Conservation (phyloP, 176 grass and related monocot genomes). For the Hsuehochloa calcarea region DNA sequence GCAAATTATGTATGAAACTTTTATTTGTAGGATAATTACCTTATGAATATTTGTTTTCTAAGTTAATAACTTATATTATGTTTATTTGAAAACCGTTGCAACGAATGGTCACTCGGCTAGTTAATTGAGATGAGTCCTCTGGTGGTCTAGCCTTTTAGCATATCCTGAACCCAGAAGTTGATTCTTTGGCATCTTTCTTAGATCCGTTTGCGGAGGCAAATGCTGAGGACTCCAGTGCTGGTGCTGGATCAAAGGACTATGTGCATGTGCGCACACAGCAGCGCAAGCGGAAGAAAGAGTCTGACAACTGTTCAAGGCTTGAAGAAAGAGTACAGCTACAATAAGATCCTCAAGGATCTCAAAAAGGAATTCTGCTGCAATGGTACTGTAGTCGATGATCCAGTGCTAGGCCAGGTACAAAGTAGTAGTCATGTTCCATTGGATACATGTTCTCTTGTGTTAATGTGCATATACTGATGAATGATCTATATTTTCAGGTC, state of each 20-base stretch:
- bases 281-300: conserved; percentile 74
- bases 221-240: conserved; percentile 59
- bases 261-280: conserved; percentile 68
- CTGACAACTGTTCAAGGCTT: conserved; percentile 65
- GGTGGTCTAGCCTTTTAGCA: background rate
- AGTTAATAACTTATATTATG: no score
- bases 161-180: background rate
- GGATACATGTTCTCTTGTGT: background rate
- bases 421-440: background rate
- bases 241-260: conserved; percentile 61
- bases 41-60: no score
- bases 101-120: no score
- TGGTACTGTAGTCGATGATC: conserved; percentile 65
- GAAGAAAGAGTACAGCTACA: conserved; percentile 74
- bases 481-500: conserved; percentile 28
- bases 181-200: conserved; percentile 15
- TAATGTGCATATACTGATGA: background rate
- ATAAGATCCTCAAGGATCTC: conserved; percentile 63
- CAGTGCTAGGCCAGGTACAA: conserved; percentile 65
- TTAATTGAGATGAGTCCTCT: background rate
- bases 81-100: no score
- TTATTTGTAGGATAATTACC: no score
- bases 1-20: no score
- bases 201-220: conserved; percentile 67
- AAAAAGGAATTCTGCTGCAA: conserved; percentile 73